Evolutionary conservation across 2,329 filamentous ascomycete genomes (phyloP).

Genomic region (Trichophyton rubrum): DNA sequence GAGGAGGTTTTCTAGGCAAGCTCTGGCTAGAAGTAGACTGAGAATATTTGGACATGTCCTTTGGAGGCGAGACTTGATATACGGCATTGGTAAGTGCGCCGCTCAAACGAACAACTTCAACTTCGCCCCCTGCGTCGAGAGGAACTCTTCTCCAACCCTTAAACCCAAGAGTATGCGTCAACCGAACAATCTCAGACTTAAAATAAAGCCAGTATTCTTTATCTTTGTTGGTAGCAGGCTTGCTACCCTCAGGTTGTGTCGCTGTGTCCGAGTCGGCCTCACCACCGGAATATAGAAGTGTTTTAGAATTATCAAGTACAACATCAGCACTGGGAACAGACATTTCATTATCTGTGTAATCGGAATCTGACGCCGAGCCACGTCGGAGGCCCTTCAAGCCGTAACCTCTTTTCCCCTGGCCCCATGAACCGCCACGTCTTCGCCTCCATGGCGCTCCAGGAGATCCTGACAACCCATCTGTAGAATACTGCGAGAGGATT

Average conservation of each 20-base stretch:
- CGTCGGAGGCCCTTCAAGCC: slow-evolving; percentile 28
- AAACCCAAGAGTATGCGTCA: slow-evolving; percentile 75
- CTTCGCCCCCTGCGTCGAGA: slow-evolving; percentile 30
- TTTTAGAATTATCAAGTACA: slow-evolving; percentile 79
- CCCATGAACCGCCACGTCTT: slow-evolving; percentile 6
- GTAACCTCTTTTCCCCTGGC: slow-evolving; percentile 7
- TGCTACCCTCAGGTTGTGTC: slow-evolving; percentile 18
- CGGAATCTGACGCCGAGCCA: slow-evolving; percentile 65
- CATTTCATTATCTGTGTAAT: slow-evolving; percentile 67
- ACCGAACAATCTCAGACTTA: slow-evolving; percentile 80
- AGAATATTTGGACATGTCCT: slow-evolving; percentile 41
- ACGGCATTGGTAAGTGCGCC: slow-evolving; percentile 93
- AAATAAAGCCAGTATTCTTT: slow-evolving; percentile 69
- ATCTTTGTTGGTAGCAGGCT: slow-evolving; percentile 49
- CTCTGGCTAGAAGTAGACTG: slow-evolving; percentile 27
- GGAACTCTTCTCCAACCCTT: slow-evolving; percentile 85
- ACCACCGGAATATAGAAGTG: slow-evolving; percentile 60
- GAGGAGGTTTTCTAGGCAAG: slow-evolving; percentile 38
- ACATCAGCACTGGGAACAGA: slow-evolving; percentile 78
- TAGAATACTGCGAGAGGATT: slow-evolving; percentile 43
- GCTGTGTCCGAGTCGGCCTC: slow-evolving; percentile 26
- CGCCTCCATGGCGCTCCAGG: slow-evolving; percentile 15
- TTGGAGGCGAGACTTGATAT: slow-evolving; percentile 79
- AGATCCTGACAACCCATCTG: slow-evolving; percentile 15
- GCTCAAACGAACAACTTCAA: slow-evolving; percentile 45